These are phyloP conservation scores for Auricularia sp. DNA, from an alignment of 768 basidiomycete genomes.

Conservation along the genomic window DNA sequence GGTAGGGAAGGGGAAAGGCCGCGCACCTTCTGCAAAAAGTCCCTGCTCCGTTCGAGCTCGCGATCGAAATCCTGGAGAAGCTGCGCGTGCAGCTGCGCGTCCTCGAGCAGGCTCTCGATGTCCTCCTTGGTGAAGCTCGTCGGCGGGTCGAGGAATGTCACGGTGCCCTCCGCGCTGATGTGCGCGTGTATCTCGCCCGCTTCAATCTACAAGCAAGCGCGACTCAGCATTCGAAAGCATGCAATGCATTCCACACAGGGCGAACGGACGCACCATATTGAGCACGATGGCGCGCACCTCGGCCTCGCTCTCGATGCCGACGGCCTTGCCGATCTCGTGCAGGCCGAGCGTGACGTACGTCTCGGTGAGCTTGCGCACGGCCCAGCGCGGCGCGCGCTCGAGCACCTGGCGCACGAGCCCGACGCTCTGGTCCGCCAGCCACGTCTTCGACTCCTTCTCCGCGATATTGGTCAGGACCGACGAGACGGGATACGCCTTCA, in stretches of 20 bases:
- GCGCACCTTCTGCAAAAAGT: conserved; percentile 62
- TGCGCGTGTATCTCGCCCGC: conserved; percentile 57
- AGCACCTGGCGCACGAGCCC: conserved; percentile 63
- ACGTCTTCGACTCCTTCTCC: conserved; percentile 46
- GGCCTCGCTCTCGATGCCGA: conserved; percentile 22
- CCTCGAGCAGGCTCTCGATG: conserved; percentile 47
- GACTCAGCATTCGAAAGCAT: not conserved
- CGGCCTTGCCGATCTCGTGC: conserved; percentile 50
- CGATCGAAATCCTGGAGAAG: conserved; percentile 42
- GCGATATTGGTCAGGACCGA: conserved; percentile 36
- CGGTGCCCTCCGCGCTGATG: conserved; percentile 58
- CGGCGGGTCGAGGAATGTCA: conserved; percentile 59
- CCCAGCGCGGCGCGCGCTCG: conserved; percentile 64
- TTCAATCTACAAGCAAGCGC: conserved; percentile 45
- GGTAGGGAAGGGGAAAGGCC: not conserved
- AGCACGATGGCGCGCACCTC: conserved; percentile 42
- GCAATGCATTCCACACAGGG: not conserved
- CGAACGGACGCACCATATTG: conserved; percentile 51
- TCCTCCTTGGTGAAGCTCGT: conserved; percentile 41
- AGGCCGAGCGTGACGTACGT: conserved; percentile 76
- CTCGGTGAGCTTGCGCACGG: conserved; percentile 66
- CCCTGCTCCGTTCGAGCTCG: conserved; percentile 53
- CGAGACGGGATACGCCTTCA: conserved; percentile 54
- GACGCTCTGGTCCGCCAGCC: conserved; percentile 53
- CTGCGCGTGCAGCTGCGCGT: conserved; percentile 46